These are phyloP conservation scores for Phytophthora constricta DNA, from an alignment of 352 stramenopile genomes.

Conservation along the genomic window DNA sequence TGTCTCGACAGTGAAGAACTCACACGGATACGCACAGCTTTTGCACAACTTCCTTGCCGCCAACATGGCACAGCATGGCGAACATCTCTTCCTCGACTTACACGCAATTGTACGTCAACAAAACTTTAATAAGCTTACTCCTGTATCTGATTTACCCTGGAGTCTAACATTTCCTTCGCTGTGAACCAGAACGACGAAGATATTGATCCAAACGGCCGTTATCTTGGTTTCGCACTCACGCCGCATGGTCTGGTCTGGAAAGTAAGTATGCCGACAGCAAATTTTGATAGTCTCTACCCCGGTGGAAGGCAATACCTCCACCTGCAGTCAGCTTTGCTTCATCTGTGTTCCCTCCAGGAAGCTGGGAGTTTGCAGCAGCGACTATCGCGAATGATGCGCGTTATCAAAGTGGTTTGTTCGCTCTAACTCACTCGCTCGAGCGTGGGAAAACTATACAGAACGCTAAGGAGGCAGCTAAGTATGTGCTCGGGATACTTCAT, in stretches of 20 bases:
- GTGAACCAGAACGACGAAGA: slow-evolving; percentile 49
- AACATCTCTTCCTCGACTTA: slow-evolving; percentile 59
- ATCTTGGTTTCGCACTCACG: slow-evolving; percentile 46
- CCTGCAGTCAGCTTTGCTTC: slow-evolving; percentile 11
- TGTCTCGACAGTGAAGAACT: slow-evolving; percentile 47
- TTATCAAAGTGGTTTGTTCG: slow-evolving; percentile 55
- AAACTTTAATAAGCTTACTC: not conserved
- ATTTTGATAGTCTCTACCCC: slow-evolving; percentile 19
- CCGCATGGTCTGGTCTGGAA: slow-evolving; percentile 60
- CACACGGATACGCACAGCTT: slow-evolving; percentile 48
- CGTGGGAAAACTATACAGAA: slow-evolving; percentile 28
- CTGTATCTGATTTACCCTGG: not conserved
- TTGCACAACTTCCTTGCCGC: slow-evolving; percentile 48
- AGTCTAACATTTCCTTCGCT: not conserved
- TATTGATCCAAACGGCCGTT: slow-evolving; percentile 43
- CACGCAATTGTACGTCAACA: slow-evolving; percentile 51
- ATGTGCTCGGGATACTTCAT: slow-evolving; percentile 40
- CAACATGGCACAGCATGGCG: slow-evolving; percentile 34
- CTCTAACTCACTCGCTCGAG: slow-evolving; percentile 53
- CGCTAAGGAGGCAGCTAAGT: slow-evolving; percentile 36
- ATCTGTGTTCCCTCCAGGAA: slow-evolving; percentile 37
- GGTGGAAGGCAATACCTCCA: slow-evolving; percentile 18
- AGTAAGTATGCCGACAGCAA: slow-evolving; percentile 25
- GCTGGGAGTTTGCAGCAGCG: slow-evolving; percentile 62
- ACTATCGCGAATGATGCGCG: slow-evolving; percentile 58